Percentiles rank a stretch among this genome's conserved stretches.
These are phyloP conservation scores for Datisca glomerata DNA, from an alignment of 306 rosid genomes.

Conservation along the genomic window DNA sequence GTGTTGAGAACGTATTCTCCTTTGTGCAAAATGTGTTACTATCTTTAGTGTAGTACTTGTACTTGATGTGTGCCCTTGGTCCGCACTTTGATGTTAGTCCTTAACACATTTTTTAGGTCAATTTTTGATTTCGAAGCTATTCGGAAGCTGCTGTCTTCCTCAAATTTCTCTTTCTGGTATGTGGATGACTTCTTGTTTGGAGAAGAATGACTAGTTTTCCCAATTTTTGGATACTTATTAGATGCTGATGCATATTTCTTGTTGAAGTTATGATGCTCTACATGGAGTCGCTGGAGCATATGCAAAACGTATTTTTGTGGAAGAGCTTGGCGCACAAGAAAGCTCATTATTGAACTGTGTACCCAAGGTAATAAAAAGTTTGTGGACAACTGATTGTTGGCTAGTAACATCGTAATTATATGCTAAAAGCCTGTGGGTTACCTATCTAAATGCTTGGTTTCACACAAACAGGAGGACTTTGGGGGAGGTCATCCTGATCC, in stretches of 20 bases:
- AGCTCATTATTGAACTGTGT: conserved; percentile 79
- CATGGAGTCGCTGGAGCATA: conserved; percentile 98
- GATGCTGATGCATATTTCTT: no score
- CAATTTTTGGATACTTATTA: no score
- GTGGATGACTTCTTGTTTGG: conserved; percentile 5
- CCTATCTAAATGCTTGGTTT: background rate
- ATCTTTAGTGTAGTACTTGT: no score
- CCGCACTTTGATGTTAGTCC: no score
- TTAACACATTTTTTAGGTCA: conserved; percentile 70
- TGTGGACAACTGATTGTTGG: no score
- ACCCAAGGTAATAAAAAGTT: conserved; percentile 78
- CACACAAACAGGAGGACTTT: conserved; percentile 80
- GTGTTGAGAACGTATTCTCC: no score
- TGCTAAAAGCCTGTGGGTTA: background rate
- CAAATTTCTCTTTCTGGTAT: conserved; percentile 93
- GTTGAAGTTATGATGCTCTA: conserved; percentile 70
- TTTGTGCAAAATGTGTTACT: no score
- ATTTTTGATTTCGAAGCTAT: conserved; percentile 80
- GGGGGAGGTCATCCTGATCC: conserved; percentile 99
- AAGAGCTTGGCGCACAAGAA: conserved; percentile 97
- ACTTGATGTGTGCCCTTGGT: no score
- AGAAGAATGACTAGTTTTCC: no score
- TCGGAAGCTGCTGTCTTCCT: conserved; percentile 60
- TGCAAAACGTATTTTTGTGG: conserved; percentile 86
- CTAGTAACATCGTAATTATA: no score